Evolutionary conservation across 352 stramenopile genomes (phyloP), one percentile per base, ranked within the genome.

Genomic region (Phytophthora constricta): DNA sequence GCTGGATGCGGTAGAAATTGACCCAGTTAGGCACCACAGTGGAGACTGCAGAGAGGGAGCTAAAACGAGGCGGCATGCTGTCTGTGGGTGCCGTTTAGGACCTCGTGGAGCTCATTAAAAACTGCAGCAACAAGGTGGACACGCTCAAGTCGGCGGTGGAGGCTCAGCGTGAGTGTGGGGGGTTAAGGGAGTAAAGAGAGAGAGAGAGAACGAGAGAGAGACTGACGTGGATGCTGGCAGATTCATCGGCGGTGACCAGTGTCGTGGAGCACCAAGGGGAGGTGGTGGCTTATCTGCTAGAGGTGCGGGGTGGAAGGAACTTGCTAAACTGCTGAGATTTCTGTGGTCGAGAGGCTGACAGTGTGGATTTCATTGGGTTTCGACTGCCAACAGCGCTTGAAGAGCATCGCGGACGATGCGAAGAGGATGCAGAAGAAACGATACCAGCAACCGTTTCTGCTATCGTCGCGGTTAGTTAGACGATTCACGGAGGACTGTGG

Each of bases 391-490:
- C 16, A 93, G 86, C 79, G 84, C 5, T 64, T 94, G 46, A 92
- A 94, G 46, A 76, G 47, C 42, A 82, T 90, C 19, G 79, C 84
- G 25, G 74, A 84, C 23, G 69, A 52, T 20, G 78, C 82, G 4
- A 94, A 94, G 72, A 72, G 78, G 22, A 84, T 94, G 76, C 86
- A 94, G 72, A 92, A 91, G 54, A 79, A 73, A 47, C 73, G 86
- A 42, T 85, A 80, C 23, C 62, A 86, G 16, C 80, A 92, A 49
- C 79, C 82, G 2, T 93, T 94, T 54, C 51, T 92, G 25, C 63
- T 90, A 1, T 92, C 82, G 0, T 78, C 79, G 22, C 82, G 86
- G 82, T 86, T 60, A 5, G 60, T 54, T n/a, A n/a, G n/a, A n/a
- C n/a, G n/a, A n/a, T n/a, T n/a, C n/a, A n/a, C n/a, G n/a, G n/a